These are phyloP conservation scores for Starmerella vitae DNA, from an alignment of 805 yeast species.

Conservation along the genomic window DNA sequence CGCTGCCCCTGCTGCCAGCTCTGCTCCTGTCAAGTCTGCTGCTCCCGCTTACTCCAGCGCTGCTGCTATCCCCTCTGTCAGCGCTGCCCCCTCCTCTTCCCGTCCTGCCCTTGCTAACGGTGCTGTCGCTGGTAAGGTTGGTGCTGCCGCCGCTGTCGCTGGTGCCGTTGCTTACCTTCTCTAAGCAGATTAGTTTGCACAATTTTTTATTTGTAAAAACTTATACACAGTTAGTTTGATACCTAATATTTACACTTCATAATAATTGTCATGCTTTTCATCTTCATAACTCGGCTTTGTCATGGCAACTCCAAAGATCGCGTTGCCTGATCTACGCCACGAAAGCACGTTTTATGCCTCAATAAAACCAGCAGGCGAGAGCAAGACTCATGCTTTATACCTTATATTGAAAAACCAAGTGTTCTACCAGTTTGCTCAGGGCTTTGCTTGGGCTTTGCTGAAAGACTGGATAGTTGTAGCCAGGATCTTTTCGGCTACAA, in stretches of 20 bases:
- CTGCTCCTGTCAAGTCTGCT: slow-evolving; percentile 18
- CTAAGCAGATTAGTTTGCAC: too few relatives aligned
- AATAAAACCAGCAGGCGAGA: slow-evolving; percentile 26
- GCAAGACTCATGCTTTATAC: slow-evolving; percentile 17
- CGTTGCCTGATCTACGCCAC: slow-evolving; percentile 23
- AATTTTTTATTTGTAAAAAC: too few relatives aligned
- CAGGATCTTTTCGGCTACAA: slow-evolving; percentile 8
- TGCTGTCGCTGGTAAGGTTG: slow-evolving; percentile 16
- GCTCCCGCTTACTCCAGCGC: slow-evolving; percentile 14
- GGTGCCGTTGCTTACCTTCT: slow-evolving; percentile 19
- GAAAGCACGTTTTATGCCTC: slow-evolving; percentile 25
- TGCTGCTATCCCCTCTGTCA: slow-evolving; percentile 5
- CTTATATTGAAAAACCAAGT: slow-evolving; percentile 27
- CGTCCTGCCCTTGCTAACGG: slow-evolving; percentile 14
- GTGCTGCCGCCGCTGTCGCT: slow-evolving; percentile 20
- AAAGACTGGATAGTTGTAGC: slow-evolving; percentile 19
- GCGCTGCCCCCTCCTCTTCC: slow-evolving; percentile 4
- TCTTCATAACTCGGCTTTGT: not conserved
- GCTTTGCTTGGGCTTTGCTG: slow-evolving; percentile 26
- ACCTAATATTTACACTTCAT: not conserved
- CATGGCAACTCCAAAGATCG: not conserved
- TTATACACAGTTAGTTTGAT: too few relatives aligned
- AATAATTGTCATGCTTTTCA: not conserved
- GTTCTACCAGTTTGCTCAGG: slow-evolving; percentile 26
- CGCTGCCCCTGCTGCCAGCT: slow-evolving; percentile 17